Percentiles rank a stretch among this genome's conserved stretches.
Evolutionary conservation across 1,139 yeast genomes (phyloP).

Genomic region (Pichia sp.): DNA sequence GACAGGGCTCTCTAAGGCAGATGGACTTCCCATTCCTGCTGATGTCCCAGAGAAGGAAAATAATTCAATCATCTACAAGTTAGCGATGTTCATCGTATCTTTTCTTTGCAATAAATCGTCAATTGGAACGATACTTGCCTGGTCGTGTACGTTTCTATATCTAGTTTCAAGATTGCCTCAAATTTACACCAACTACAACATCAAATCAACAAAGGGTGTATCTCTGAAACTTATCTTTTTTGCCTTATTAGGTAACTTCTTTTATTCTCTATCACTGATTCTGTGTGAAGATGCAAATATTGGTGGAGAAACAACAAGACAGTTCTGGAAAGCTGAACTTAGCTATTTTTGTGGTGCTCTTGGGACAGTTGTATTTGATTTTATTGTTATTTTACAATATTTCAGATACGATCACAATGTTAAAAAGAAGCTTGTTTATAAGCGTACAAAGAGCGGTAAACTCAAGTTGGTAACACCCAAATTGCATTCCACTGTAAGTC

Average conservation of each 20-base stretch:
- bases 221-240: constrained; percentile 73
- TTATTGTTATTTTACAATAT: constrained; percentile 22
- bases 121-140: constrained; percentile 56
- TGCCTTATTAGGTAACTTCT: constrained; percentile 73
- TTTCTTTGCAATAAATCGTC: constrained; percentile 3
- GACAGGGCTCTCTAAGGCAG: constrained; percentile 22
- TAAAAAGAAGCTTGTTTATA: constrained; percentile 3
- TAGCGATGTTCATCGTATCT: constrained; percentile 4
- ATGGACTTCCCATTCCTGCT: constrained; percentile 19
- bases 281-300: constrained; percentile 26
- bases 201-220: constrained; percentile 80
- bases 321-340: constrained; percentile 25
- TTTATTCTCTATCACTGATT: constrained; percentile 69
- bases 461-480: constrained; percentile 1
- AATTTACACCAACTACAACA: constrained; percentile 58
- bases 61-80: constrained; percentile 18
- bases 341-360: constrained; percentile 26
- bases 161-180: constrained; percentile 82
- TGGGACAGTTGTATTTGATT: constrained; percentile 25
- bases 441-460: constrained; percentile 4
- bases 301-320: constrained; percentile 21
- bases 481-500: no score
- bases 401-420: constrained; percentile 18
- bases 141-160: constrained; percentile 75
- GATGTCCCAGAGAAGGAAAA: constrained; percentile 9